Percentiles rank a stretch among this genome's conserved stretches.
phyloP scores from a whole-genome alignment of 2,329 filamentous ascomycete genomes.

The Ceratocystis colombiana region DNA sequence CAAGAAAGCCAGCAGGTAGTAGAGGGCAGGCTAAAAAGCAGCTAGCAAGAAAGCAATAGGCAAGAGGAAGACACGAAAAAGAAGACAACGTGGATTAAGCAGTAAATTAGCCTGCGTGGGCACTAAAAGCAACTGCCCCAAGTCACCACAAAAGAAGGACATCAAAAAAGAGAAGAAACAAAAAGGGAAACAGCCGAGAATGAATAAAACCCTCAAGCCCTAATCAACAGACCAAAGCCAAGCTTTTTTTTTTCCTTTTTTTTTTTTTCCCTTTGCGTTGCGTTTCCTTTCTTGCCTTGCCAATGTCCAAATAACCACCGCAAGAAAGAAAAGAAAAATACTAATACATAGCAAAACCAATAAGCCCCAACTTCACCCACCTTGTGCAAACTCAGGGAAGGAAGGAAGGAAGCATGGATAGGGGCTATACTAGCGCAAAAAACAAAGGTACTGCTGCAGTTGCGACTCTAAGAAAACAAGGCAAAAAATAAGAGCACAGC shows the following conservation, averaged over 20 bases:
- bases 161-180: neutral
- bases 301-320: neutral
- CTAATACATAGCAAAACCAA: neutral
- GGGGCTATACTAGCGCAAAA: conserved; percentile 5
- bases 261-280: neutral
- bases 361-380: neutral
- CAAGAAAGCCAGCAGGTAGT: neutral
- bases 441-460: neutral
- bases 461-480: neutral
- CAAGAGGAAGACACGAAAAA: neutral
- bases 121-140: neutral
- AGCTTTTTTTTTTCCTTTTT: neutral
- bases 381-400: neutral
- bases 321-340: neutral
- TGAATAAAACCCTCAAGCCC: neutral
- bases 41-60: neutral
- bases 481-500: neutral
- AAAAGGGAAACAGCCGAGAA: conserved; percentile 7
- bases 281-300: neutral
- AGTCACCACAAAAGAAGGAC: too few relatives aligned
- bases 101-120: neutral
- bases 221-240: neutral
- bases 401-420: neutral
- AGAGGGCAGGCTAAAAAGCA: neutral
- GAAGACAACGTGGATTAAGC: neutral